A percentile compares a stretch with the other conserved stretches of the same genome.
Conservation (phyloP, 2,329 filamentous ascomycete genomes). For the Penicillium sp. region DNA sequence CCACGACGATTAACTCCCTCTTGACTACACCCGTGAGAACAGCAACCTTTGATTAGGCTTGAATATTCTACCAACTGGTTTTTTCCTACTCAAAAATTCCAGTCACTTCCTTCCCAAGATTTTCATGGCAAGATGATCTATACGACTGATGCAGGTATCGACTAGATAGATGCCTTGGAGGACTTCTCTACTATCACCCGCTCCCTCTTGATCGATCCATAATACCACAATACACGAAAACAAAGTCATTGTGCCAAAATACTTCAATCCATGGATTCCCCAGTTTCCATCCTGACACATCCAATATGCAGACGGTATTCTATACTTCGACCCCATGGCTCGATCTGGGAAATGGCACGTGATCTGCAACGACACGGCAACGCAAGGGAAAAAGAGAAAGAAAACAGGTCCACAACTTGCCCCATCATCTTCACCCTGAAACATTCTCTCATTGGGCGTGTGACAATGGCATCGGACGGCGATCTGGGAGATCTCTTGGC, state of each 20-base stretch:
- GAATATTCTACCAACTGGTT: background rate
- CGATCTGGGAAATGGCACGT: slow-evolving; percentile 14
- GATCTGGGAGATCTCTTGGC: slow-evolving; percentile 49
- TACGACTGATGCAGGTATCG: no score
- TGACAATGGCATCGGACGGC: slow-evolving; percentile 28
- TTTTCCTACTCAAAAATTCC: no score
- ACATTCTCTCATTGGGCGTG: slow-evolving; percentile 16
- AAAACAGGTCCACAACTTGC: slow-evolving; percentile 16
- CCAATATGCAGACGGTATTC: background rate
- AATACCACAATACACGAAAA: background rate
- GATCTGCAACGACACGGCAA: slow-evolving; percentile 14
- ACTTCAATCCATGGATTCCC: background rate
- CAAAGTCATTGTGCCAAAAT: background rate
- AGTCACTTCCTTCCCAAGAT: no score
- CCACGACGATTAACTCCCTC: background rate
- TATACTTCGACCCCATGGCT: background rate
- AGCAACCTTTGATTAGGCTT: background rate
- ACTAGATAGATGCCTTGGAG: no score
- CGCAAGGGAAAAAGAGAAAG: slow-evolving; percentile 5
- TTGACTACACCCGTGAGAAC: background rate
- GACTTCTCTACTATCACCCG: no score
- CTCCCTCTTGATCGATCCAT: background rate
- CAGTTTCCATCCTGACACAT: background rate
- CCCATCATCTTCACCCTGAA: slow-evolving; percentile 18
- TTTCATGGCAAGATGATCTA: no score